Base-by-base conservation (phyloP, 1,139 yeast species). In the Geotrichum aggregatum region DNA sequence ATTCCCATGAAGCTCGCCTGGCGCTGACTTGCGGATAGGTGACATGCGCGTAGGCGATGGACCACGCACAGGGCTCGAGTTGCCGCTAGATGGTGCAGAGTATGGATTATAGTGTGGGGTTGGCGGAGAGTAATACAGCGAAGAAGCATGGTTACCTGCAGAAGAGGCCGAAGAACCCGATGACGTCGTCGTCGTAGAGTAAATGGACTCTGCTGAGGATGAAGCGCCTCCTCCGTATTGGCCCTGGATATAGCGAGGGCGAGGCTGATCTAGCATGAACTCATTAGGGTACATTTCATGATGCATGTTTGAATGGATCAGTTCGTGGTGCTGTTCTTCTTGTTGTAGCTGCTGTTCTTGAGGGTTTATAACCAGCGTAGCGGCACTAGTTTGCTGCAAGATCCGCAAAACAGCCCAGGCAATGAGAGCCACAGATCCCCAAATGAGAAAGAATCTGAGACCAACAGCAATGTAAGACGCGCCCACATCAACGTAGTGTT, bases 401-500 rank as follows among this genome's bases (percentile, higher is more conserved):
- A 60, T 34, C 16, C 58, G 50, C 42, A 61, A 49, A 14, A 59
- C 39, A 5, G 55, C 58, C 56, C 56, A 59, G 18, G 62, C 58
- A 22, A 60, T 57, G 26, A 57, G 54, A 6, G 55, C 57, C 21
- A 62, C 58, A 13, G 63, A 59, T 7, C 61, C 62, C 63, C 64
- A 60, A 36, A 61, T 59, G 16, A 61, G 55, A 7, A 57, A 43
- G 45, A 59, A 58, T 44, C 63, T 49, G 10, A 61, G 49, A 1
- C 54, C 49, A 1, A 54, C 51, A 1, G 62, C 55, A 14, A 60
- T 54, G 40, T 58, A 56, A 21, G 52, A 49, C 41, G 63, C 65
- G 38, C 65, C 59, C 16, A 61, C 57, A 39, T 62, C 65, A 48
- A 62, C 56, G 49, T 62, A 62, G 39, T 54, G 55, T 47, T 62